Evolutionary conservation across 257 asterid genomes (phyloP).

Genomic region (Coffea eugenioides): DNA sequence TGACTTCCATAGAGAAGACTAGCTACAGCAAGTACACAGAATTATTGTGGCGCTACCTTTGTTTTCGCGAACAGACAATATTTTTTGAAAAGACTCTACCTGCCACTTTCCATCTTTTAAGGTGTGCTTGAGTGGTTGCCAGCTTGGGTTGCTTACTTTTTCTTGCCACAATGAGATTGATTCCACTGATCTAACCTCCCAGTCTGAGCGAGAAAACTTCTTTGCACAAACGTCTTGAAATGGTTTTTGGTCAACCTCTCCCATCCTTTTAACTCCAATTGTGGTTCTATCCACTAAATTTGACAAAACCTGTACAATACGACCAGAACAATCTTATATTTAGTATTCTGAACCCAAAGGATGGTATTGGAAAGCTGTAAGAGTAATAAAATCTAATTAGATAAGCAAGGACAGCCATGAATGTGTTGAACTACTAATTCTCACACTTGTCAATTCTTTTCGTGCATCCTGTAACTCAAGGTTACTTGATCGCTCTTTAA

Average conservation of each 20-base stretch:
- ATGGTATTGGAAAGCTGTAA: neutral
- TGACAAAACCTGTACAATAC: constrained; percentile 5
- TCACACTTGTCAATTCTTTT: constrained; percentile 79
- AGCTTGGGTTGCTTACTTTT: constrained; percentile 6
- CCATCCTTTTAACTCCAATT: constrained; percentile 17
- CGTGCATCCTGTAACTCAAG: constrained; percentile 92
- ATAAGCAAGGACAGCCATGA: neutral
- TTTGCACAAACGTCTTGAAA: constrained; percentile 2
- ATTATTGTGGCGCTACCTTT: neutral
- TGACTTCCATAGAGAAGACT: neutral
- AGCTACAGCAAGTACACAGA: neutral
- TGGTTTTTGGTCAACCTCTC: constrained; percentile 12
- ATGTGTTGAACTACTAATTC: constrained; percentile 7
- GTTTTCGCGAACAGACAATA: too few species aligned
- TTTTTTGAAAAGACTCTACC: neutral
- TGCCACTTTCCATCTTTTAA: constrained; percentile 1
- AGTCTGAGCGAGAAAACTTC: constrained; percentile 5
- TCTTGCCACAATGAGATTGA: constrained; percentile 8
- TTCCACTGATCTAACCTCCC: constrained; percentile 1
- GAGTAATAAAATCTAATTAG: neutral
- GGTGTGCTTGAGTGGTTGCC: constrained; percentile 11
- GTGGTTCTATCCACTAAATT: neutral
- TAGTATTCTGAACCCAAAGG: neutral
- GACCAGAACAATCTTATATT: neutral
- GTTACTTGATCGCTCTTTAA: constrained; percentile 69